Percentiles rank a stretch among this genome's conserved stretches.
Evolutionary conservation across 1,284 basidiomycete species (phyloP).

Genomic region (Cystobasidium sp.): DNA sequence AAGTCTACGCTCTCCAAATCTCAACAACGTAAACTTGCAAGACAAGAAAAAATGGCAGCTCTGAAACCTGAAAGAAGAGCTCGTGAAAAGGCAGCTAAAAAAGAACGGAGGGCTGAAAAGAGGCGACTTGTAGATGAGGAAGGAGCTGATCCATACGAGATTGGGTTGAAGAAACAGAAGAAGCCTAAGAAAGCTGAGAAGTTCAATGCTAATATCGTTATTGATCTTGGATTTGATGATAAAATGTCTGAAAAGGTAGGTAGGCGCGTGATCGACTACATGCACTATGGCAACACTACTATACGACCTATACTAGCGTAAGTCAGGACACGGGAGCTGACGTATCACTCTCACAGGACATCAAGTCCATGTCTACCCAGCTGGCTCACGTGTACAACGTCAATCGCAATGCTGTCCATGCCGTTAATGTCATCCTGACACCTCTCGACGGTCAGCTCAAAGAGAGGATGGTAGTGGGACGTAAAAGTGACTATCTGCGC

Average conservation of each 20-base stretch:
- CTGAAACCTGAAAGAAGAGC: constrained; percentile 26
- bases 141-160: constrained; percentile 39
- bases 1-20: constrained; percentile 30
- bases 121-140: constrained; percentile 32
- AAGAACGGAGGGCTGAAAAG: constrained; percentile 40
- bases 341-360: constrained; percentile 67
- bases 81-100: constrained; percentile 39
- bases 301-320: no score
- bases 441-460: constrained; percentile 74
- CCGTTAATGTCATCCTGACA: constrained; percentile 78
- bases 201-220: constrained; percentile 58
- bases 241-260: constrained; percentile 88
- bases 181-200: neutral
- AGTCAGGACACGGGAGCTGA: neutral
- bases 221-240: constrained; percentile 93
- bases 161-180: constrained; percentile 29
- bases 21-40: constrained; percentile 37
- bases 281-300: neutral
- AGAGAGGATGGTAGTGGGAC: constrained; percentile 69
- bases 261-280: neutral
- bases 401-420: constrained; percentile 72
- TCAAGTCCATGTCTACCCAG: constrained; percentile 83
- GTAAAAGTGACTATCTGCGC: constrained; percentile 71
- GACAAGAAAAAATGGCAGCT: constrained; percentile 17
- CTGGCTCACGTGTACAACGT: constrained; percentile 84